A percentile compares a stretch with the other conserved stretches of the same genome.
Evolutionary conservation across 371 early-diverging fungal species (phyloP).

Genomic region (Apophysomyces trapeziformis): DNA sequence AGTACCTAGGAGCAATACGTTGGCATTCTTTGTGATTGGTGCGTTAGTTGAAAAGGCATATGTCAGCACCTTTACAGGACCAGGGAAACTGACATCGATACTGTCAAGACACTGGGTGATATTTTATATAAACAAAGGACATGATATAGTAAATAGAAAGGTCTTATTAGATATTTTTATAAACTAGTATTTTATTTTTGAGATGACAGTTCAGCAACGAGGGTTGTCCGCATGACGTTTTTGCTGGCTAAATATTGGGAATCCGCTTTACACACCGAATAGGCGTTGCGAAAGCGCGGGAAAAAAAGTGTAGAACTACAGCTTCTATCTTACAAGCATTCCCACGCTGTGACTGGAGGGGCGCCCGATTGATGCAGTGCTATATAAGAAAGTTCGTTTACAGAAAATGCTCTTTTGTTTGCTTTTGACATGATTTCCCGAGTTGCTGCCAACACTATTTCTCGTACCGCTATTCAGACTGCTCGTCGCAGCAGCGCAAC

Average conservation of each 20-base stretch:
- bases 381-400: not conserved
- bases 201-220: not conserved
- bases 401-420: conserved; percentile 1
- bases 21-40: not conserved
- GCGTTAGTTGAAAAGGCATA: not conserved
- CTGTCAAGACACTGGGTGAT: not conserved
- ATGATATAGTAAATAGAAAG: too few relatives aligned
- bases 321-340: conserved; percentile 6
- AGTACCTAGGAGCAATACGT: not conserved
- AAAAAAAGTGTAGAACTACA: not conserved
- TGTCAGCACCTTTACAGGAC: not conserved
- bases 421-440: conserved; percentile 9
- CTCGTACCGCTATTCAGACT: not conserved
- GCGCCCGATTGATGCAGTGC: not conserved
- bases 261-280: not conserved
- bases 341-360: conserved; percentile 11
- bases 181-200: too few relatives aligned
- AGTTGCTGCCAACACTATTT: conserved; percentile 8
- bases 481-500: conserved; percentile 4
- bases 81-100: not conserved
- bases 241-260: too few relatives aligned
- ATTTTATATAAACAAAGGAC: too few relatives aligned
- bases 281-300: conserved; percentile 4
- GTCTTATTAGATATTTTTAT: too few relatives aligned
- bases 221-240: not conserved